phyloP scores from a whole-genome alignment of 129 eudicot species.

The Arctium minus region DNA sequence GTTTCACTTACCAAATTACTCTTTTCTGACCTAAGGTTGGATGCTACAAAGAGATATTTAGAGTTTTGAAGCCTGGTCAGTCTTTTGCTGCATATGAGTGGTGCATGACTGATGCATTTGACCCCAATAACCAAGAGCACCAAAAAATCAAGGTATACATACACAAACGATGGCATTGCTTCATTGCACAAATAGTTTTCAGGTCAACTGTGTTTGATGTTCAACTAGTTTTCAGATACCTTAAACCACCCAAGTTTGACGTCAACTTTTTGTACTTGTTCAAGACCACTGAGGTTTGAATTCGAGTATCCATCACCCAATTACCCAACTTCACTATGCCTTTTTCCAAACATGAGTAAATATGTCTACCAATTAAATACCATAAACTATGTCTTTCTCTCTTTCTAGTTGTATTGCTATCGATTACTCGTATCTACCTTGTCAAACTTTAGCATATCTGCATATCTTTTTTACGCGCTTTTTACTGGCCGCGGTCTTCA shows the following conservation, averaged over 20 bases:
- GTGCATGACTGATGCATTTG: constrained; percentile 97
- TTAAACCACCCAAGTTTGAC: background rate
- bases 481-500: too few species aligned
- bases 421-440: background rate
- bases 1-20: background rate
- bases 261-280: background rate
- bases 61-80: constrained; percentile 96
- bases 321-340: too few species aligned
- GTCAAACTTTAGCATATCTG: background rate
- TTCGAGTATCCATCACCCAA: too few species aligned
- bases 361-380: background rate
- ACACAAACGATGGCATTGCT: background rate
- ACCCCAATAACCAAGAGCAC: constrained; percentile 75
- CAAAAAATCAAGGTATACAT: constrained; percentile 75
- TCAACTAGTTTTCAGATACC: constrained; percentile 1
- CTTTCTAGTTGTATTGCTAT: background rate
- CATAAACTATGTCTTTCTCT: background rate
- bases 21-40: constrained; percentile 51
- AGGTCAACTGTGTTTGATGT: background rate
- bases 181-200: background rate
- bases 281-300: too few species aligned
- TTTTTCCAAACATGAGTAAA: background rate
- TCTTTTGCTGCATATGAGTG: constrained; percentile 94
- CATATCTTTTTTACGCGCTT: too few species aligned
- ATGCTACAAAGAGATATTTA: constrained; percentile 78